Evolutionary conservation across 140 eudicot species (phyloP), one percentile per base, ranked within the genome.

Genomic region (Erigeron philadelphicus): DNA sequence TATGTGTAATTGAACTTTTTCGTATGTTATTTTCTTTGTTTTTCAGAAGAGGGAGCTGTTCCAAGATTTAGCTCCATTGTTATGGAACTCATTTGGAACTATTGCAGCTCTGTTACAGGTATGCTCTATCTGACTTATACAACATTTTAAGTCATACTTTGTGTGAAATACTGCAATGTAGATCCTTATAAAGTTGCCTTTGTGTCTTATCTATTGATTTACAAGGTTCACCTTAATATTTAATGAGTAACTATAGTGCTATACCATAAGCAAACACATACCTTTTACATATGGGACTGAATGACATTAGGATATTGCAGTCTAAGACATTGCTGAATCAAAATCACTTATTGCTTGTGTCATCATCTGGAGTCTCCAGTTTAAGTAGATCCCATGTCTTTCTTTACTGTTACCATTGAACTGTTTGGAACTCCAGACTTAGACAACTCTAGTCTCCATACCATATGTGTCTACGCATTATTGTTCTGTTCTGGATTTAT

Each of bases 61-160:
- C 72, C 94, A 86, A 74, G 88, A 86, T 81, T 79, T 86, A 82
- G 94, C 89, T 76, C 94, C 89, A 42, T 66, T 86, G 38, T 61
- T 86, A 77, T 86, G 94, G 94, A 86, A 86, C 69, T 86, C 94
- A 2, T 86, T 86, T 72, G 89, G 94, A 49, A 86, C 93, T 61
- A 86, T 86, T 78, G 89, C 93, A 58, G 93, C 89, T 31, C 79
- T 86, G 19, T 72, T 86, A 62, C 89, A 86, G 89, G 93, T 86
- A 65, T 76, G 81, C 11, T 53, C 41, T 45, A 70, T 18, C 53
- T 19, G 45, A 65, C 11, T 53, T 61, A 62, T 25, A 63, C 43
- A 21, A 38, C 8, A 38, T n/a, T 42, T 43, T 21, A 41, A 54
- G 31, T 48, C 6, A 21, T 63, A 31, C 41, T 16, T 23, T 23